These are phyloP conservation scores for Beauveria medogensis DNA, from an alignment of 2,329 filamentous ascomycete genomes.

Conservation along the genomic window DNA sequence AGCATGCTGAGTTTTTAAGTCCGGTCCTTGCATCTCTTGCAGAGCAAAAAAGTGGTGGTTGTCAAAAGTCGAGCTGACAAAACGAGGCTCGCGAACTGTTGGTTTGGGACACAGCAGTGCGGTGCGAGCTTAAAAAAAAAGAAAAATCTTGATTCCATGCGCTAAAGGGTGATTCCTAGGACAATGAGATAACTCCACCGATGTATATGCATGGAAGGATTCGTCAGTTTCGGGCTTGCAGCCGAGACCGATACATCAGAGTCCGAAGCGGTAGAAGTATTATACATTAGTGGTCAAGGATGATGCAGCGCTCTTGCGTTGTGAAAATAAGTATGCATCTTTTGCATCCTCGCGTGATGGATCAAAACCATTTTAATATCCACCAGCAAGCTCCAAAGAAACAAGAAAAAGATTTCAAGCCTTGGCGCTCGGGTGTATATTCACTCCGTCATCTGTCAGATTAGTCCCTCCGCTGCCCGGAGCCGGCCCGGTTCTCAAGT, in stretches of 20 bases:
- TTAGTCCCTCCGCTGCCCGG: not conserved
- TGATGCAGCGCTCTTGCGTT: not conserved
- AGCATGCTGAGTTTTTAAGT: too few relatives aligned
- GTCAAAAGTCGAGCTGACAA: not conserved
- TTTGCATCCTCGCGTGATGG: not conserved
- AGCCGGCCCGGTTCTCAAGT: not conserved
- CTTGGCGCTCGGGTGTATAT: not conserved
- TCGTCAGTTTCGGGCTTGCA: not conserved
- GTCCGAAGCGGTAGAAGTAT: not conserved
- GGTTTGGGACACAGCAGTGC: not conserved
- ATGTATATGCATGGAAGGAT: not conserved
- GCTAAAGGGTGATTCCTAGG: not conserved
- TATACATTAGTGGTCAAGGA: too few relatives aligned
- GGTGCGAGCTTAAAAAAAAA: not conserved
- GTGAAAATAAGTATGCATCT: not conserved
- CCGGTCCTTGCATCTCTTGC: too few relatives aligned
- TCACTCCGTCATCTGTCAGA: not conserved
- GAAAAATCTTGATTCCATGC: not conserved
- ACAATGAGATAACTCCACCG: not conserved
- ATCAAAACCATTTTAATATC: too few relatives aligned
- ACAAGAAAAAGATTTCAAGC: not conserved
- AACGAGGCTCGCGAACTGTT: not conserved
- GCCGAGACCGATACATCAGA: not conserved
- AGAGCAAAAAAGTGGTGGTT: too few relatives aligned
- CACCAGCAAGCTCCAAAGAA: not conserved